Conservation (phyloP, 2,329 filamentous ascomycete genomes). For the Xylaria multiplex region DNA sequence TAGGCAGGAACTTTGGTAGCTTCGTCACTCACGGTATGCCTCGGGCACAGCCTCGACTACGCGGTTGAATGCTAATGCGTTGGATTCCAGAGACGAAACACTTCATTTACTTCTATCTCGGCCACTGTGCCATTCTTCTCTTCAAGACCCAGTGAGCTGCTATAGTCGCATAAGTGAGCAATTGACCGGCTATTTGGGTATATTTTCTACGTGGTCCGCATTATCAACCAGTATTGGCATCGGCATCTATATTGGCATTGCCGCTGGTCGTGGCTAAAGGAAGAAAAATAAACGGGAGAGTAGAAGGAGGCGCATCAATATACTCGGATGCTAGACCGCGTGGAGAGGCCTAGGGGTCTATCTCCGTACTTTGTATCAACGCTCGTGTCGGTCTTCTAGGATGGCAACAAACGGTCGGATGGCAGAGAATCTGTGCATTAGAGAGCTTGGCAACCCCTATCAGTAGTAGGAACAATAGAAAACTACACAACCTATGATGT, state of each 20-base stretch:
- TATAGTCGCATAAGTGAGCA: slow-evolving; percentile 1
- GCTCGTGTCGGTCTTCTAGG: slow-evolving; percentile 14
- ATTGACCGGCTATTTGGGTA: slow-evolving; percentile 16
- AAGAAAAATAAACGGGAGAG: slow-evolving; percentile 10
- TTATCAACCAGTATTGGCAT: slow-evolving; percentile 13
- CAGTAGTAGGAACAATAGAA: slow-evolving; percentile 13
- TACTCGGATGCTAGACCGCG: slow-evolving; percentile 14
- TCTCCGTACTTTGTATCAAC: slow-evolving; percentile 13
- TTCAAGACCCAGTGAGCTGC: slow-evolving; percentile 91
- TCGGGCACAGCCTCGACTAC: neutral
- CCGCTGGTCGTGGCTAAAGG: slow-evolving; percentile 14
- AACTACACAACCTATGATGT: slow-evolving; percentile 1
- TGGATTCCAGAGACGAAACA: slow-evolving; percentile 86
- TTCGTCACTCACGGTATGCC: slow-evolving; percentile 92
- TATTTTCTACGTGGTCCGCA: slow-evolving; percentile 8
- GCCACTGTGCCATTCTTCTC: slow-evolving; percentile 95
- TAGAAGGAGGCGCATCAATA: slow-evolving; percentile 17
- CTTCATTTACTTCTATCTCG: slow-evolving; percentile 99
- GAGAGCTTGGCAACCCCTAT: slow-evolving; percentile 3
- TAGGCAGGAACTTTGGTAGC: slow-evolving; percentile 97
- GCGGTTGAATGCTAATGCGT: slow-evolving; percentile 30
- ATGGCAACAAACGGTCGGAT: slow-evolving; percentile 7
- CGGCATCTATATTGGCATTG: slow-evolving; percentile 12
- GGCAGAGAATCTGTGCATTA: slow-evolving; percentile 4
- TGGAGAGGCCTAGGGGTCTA: slow-evolving; percentile 3